Conservation (phyloP, 139 green algal species). For the Chlamydomonas incerta region DNA sequence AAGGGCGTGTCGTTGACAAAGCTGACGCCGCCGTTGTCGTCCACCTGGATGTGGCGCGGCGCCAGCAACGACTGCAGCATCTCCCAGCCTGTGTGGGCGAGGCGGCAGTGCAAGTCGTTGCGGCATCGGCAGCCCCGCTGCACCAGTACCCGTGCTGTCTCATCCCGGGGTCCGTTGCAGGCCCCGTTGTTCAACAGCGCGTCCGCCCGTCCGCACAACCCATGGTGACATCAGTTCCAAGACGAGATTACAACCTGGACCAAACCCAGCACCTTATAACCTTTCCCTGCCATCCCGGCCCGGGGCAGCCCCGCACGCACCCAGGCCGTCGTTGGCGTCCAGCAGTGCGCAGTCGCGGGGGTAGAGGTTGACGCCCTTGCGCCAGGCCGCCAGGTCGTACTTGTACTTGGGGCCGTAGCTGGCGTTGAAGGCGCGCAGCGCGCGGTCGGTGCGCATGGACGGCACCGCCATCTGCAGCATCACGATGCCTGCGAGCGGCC, state of each 20-base stretch:
- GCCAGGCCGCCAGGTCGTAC: slow-evolving; percentile 85
- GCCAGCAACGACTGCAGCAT: slow-evolving; percentile 53
- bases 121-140: too few species aligned
- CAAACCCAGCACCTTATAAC: too few species aligned
- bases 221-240: too few species aligned
- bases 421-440: slow-evolving; percentile 76
- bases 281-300: too few species aligned
- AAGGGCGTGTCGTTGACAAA: slow-evolving; percentile 56
- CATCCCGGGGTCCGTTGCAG: too few species aligned
- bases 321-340: slow-evolving; percentile 76
- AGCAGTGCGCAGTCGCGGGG: slow-evolving; percentile 74
- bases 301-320: slow-evolving; percentile 16
- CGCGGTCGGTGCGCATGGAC: slow-evolving; percentile 67
- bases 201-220: too few species aligned
- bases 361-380: slow-evolving; percentile 54
- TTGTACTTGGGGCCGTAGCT: slow-evolving; percentile 59
- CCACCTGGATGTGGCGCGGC: slow-evolving; percentile 45
- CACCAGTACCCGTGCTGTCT: too few species aligned
- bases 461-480: slow-evolving; percentile 82
- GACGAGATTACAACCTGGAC: too few species aligned
- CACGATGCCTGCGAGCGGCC: slow-evolving; percentile 52
- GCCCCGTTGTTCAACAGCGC: too few species aligned
- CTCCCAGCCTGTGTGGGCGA: slow-evolving; percentile 50
- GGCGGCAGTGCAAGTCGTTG: neutral
- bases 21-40: slow-evolving; percentile 46